phyloP scores from a whole-genome alignment of 768 basidiomycete species.

The Agaricus blazei region DNA sequence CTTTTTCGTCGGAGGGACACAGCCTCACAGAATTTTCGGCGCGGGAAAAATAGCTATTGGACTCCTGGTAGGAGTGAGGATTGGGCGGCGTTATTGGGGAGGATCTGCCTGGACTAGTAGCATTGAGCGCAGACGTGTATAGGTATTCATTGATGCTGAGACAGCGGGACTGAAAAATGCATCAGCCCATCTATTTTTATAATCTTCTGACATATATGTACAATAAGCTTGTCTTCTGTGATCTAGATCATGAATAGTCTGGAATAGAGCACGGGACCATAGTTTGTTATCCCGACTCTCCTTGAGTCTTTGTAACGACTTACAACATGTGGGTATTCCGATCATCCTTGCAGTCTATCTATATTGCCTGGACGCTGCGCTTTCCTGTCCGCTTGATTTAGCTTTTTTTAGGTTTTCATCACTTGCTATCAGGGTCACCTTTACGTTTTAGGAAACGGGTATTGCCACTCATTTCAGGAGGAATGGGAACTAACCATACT shows the following conservation, averaged over 20 bases:
- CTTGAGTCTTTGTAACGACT: background rate
- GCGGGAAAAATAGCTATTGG: conserved; percentile 44
- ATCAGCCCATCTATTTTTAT: conserved; percentile 8
- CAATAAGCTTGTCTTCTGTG: conserved; percentile 4
- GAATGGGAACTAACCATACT: background rate
- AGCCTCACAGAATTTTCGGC: conserved; percentile 64
- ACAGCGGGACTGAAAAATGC: background rate
- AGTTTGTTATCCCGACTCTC: background rate
- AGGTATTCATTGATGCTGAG: background rate
- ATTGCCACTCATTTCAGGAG: conserved; percentile 2
- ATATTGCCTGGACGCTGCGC: too few species aligned
- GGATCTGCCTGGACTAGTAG: conserved; percentile 25
- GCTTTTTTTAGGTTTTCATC: conserved; percentile 1
- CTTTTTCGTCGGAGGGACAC: conserved; percentile 63
- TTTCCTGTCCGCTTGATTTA: too few species aligned
- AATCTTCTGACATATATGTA: conserved; percentile 8
- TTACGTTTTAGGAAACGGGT: conserved; percentile 2
- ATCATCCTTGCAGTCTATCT: too few species aligned
- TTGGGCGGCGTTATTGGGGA: conserved; percentile 49
- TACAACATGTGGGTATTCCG: background rate
- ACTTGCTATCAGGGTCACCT: conserved; percentile 8
- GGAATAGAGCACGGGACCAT: conserved; percentile 2
- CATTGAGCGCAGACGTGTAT: background rate
- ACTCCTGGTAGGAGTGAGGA: conserved; percentile 37
- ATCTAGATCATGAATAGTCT: conserved; percentile 9